Evolutionary conservation across 179 eudicot species (phyloP).

Genomic region (Silene vulgaris): DNA sequence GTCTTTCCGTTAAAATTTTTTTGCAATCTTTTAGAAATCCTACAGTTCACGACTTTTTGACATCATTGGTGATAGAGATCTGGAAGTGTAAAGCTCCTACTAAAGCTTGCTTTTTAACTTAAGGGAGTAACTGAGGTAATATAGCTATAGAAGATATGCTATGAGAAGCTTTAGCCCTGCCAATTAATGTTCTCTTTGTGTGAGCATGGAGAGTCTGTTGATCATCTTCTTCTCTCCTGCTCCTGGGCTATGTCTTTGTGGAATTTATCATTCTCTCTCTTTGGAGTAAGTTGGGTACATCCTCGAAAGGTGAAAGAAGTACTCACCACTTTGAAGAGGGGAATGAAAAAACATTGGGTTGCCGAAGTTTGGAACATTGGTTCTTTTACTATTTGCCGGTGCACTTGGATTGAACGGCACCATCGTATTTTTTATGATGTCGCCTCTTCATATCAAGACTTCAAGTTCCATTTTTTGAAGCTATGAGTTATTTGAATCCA

Average conservation of each 20-base stretch:
- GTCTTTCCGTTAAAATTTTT: neutral
- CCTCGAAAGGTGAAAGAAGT: neutral
- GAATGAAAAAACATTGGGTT: neutral
- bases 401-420: no score
- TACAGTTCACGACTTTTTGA: neutral
- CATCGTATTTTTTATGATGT: neutral
- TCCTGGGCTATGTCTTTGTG: neutral
- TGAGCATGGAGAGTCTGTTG: neutral
- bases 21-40: neutral
- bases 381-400: no score
- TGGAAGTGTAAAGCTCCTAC: slow-evolving; percentile 6
- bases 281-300: slow-evolving; percentile 3
- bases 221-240: neutral
- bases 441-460: neutral
- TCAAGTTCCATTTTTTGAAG: neutral
- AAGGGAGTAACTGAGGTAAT: neutral
- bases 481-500: neutral
- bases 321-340: neutral
- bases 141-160: neutral
- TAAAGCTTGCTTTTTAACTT: neutral
- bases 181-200: neutral
- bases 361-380: neutral
- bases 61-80: neutral
- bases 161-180: neutral
- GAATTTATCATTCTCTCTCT: neutral